Evolutionary conservation across 1,139 yeast genomes (phyloP).

Genomic region (Nakaseomyces uthaithaninus): DNA sequence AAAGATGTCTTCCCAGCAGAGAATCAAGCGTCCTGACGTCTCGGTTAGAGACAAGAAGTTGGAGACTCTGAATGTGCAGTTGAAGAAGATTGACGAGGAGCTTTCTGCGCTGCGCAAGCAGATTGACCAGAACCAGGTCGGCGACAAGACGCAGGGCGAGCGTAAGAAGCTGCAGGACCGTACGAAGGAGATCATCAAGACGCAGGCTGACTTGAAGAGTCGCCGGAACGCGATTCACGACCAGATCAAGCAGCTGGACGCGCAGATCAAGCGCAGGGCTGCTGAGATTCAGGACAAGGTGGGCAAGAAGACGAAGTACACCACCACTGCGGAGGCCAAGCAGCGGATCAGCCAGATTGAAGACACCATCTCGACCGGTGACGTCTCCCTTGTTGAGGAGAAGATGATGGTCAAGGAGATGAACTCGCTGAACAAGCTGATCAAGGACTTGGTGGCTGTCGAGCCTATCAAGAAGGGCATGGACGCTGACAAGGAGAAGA

Average conservation of each 20-base stretch:
- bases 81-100: conserved; percentile 57
- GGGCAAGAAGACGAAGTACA: conserved; percentile 45
- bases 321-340: conserved; percentile 72
- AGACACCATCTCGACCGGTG: conserved; percentile 67
- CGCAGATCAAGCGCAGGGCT: conserved; percentile 65
- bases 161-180: conserved; percentile 59
- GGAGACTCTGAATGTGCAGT: conserved; percentile 53
- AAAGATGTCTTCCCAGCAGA: conserved; percentile 8
- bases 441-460: conserved; percentile 68
- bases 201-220: conserved; percentile 62
- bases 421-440: conserved; percentile 70
- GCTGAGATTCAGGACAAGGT: conserved; percentile 51
- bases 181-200: conserved; percentile 55
- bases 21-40: conserved; percentile 69
- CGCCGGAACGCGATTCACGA: conserved; percentile 63
- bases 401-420: conserved; percentile 80
- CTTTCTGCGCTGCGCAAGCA: conserved; percentile 30
- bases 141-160: conserved; percentile 38
- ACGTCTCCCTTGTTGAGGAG: conserved; percentile 84
- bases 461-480: conserved; percentile 71
- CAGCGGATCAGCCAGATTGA: conserved; percentile 64
- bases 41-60: conserved; percentile 48
- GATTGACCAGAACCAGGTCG: conserved; percentile 36
- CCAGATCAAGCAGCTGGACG: conserved; percentile 66
- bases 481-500: conserved; percentile 72